Percentiles rank a stretch among this genome's conserved stretches.
These are phyloP conservation scores for Skeletonema tropicum DNA, from an alignment of 108 stramenopile species.

Conservation along the genomic window DNA sequence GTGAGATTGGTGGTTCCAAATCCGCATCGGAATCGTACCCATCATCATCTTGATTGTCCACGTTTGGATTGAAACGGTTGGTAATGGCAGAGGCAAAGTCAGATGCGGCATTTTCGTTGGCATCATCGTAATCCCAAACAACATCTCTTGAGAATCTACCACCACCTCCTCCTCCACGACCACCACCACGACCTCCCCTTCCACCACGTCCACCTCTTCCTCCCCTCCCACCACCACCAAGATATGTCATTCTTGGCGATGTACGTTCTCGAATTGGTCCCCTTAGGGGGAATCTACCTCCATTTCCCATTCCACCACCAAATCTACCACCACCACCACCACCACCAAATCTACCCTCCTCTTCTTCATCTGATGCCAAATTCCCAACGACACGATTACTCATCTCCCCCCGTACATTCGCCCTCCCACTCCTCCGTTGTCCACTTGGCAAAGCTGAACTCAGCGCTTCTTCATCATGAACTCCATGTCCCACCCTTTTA, in stretches of 20 bases:
- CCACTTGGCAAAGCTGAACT: slow-evolving; percentile 18
- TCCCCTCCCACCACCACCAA: background rate
- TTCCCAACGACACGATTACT: slow-evolving; percentile 13
- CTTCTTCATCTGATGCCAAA: slow-evolving; percentile 16
- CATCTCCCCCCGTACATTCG: slow-evolving; percentile 22
- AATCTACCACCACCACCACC: slow-evolving; percentile 1
- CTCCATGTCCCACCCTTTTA: slow-evolving; percentile 57
- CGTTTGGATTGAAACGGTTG: slow-evolving; percentile 6
- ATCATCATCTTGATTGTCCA: slow-evolving; percentile 44
- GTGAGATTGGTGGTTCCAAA: slow-evolving; percentile 26
- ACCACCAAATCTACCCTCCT: background rate
- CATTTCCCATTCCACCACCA: background rate
- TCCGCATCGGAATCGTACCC: slow-evolving; percentile 53
- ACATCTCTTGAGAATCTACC: background rate
- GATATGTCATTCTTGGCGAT: background rate
- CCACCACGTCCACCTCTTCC: background rate
- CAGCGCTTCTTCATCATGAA: slow-evolving; percentile 57
- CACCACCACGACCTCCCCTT: background rate
- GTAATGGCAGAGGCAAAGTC: background rate
- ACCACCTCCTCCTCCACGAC: background rate
- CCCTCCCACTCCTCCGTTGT: slow-evolving; percentile 23
- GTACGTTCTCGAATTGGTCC: slow-evolving; percentile 16
- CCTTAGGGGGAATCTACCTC: background rate
- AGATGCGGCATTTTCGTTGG: slow-evolving; percentile 4
- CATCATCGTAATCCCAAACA: background rate